Percentiles rank a stretch among this genome's conserved stretches.
Evolutionary conservation across 345 rosid species (phyloP).

Genomic region (Hibiscus mutabilis): DNA sequence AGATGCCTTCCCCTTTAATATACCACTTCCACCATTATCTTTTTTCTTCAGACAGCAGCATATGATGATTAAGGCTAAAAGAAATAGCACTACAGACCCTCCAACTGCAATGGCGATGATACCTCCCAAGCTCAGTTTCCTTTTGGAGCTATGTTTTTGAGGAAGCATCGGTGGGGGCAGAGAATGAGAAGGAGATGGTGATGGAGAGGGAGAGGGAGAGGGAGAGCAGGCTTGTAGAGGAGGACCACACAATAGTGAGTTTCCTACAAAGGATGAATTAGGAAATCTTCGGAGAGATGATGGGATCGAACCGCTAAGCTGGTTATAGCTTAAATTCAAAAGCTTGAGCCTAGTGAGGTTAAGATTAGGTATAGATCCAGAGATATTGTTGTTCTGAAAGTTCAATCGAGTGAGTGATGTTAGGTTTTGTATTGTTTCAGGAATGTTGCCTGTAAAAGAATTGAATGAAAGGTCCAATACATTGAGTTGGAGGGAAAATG

Average conservation of each 20-base stretch:
- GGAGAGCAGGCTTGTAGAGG: slow-evolving; percentile 46
- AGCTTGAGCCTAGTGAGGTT: slow-evolving; percentile 34
- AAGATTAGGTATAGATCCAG: slow-evolving; percentile 53
- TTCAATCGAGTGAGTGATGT: slow-evolving; percentile 40
- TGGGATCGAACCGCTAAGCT: slow-evolving; percentile 69
- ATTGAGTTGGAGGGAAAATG: slow-evolving; percentile 33
- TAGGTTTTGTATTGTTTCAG: slow-evolving; percentile 37
- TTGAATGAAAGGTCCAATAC: slow-evolving; percentile 62
- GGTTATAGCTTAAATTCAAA: slow-evolving; percentile 66
- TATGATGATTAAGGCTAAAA: slow-evolving; percentile 37
- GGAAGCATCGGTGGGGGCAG: slow-evolving; percentile 39
- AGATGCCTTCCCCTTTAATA: slow-evolving; percentile 41
- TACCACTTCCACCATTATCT: slow-evolving; percentile 37
- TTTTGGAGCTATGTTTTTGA: slow-evolving; percentile 30
- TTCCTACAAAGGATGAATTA: slow-evolving; percentile 64
- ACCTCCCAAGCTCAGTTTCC: slow-evolving; percentile 45
- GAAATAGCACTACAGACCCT: slow-evolving; percentile 41
- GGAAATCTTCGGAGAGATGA: slow-evolving; percentile 52
- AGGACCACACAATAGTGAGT: slow-evolving; percentile 53
- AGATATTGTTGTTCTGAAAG: slow-evolving; percentile 55
- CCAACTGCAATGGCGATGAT: slow-evolving; percentile 62
- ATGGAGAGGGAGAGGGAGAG: slow-evolving; percentile 39
- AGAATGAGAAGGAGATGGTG: slow-evolving; percentile 35
- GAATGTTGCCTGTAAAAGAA: slow-evolving; percentile 52
- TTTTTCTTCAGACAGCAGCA: slow-evolving; percentile 62